Conservation (phyloP, 345 rosid genomes). For the Rhodamnia rubescens region DNA sequence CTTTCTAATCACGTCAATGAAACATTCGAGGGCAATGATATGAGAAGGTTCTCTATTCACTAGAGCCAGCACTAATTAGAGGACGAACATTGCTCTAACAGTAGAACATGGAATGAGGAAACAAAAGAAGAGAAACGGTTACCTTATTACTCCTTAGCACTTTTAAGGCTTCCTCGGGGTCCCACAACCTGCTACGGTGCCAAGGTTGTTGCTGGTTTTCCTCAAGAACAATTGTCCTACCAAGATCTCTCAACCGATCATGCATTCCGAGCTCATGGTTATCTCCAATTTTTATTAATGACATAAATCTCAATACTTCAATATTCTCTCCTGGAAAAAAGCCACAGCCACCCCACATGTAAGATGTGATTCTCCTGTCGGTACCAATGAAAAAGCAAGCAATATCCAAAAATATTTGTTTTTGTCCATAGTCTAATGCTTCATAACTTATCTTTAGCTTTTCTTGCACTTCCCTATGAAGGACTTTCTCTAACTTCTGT, state of each 20-base stretch:
- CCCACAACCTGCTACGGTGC: not conserved
- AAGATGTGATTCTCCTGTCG: too few species aligned
- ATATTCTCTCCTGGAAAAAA: too few species aligned
- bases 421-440: not conserved
- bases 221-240: not conserved
- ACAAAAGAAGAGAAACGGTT: not conserved
- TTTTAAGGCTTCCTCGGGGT: not conserved
- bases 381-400: too few species aligned
- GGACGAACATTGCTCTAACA: not conserved
- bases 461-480: not conserved
- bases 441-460: not conserved
- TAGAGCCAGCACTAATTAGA: not conserved
- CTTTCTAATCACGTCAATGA: not conserved
- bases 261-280: not conserved
- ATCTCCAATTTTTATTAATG: not conserved
- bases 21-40: not conserved
- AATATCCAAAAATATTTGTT: too few species aligned
- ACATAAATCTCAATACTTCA: too few species aligned
- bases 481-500: not conserved
- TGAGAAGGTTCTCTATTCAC: not conserved
- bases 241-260: not conserved
- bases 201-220: not conserved
- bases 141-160: not conserved
- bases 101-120: not conserved
- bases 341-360: too few species aligned